These are phyloP conservation scores for Lanmaoa pseudosensibilis DNA, from an alignment of 768 basidiomycete species.

Conservation along the genomic window DNA sequence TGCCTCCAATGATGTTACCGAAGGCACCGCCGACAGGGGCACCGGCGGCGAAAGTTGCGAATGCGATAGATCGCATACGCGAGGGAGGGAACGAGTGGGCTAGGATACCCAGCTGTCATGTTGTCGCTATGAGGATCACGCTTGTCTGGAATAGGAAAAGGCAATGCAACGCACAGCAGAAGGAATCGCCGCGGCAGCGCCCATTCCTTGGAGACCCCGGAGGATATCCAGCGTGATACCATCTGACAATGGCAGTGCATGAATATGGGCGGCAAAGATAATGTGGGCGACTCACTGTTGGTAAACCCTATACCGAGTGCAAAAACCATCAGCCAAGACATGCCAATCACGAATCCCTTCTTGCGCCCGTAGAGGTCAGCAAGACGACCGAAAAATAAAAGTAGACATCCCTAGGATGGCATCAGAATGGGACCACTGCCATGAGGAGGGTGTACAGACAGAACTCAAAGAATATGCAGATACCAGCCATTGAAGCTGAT, in stretches of 20 bases:
- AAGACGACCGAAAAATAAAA: constrained; percentile 74
- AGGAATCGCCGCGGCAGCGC: constrained; percentile 73
- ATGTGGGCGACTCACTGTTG: constrained; percentile 36
- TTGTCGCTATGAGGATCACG: not conserved
- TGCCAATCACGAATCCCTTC: constrained; percentile 61
- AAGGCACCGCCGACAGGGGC: constrained; percentile 78
- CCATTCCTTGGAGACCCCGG: constrained; percentile 79
- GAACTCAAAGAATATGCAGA: constrained; percentile 70
- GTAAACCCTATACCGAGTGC: constrained; percentile 67
- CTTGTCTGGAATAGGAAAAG: not conserved
- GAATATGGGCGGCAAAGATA: not conserved
- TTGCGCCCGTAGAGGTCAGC: constrained; percentile 82
- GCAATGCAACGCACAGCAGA: constrained; percentile 50
- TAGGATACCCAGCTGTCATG: constrained; percentile 69
- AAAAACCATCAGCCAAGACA: constrained; percentile 51
- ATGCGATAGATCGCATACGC: constrained; percentile 68
- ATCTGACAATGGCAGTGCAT: constrained; percentile 37
- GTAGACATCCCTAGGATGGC: constrained; percentile 66
- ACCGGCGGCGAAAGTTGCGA: constrained; percentile 82
- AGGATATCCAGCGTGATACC: constrained; percentile 64
- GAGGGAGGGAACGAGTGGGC: constrained; percentile 76
- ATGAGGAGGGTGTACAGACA: constrained; percentile 39
- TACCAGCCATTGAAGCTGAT: constrained; percentile 63
- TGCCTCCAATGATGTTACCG: constrained; percentile 70
- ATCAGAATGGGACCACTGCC: not conserved